Evolutionary conservation across 176 grass and related monocot species (phyloP).

Genomic region (Rhynchospora tenuis): DNA sequence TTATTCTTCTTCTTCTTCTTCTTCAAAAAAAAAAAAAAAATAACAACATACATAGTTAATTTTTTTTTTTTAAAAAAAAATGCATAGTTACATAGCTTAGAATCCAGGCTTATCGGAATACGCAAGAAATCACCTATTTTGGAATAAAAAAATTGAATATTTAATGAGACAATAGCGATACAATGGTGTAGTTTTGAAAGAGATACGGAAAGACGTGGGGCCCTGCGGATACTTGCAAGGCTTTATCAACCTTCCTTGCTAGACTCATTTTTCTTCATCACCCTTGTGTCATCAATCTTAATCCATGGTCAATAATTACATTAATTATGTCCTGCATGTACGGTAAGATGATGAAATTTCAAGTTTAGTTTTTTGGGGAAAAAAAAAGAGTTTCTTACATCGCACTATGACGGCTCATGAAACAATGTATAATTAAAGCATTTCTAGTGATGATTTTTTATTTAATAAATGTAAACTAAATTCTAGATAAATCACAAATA

Average conservation of each 20-base stretch:
- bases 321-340: not conserved
- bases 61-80: no score
- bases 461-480: no score
- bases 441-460: no score
- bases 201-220: not conserved
- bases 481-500: no score
- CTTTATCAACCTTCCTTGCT: not conserved
- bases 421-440: no score
- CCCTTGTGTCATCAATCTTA: not conserved
- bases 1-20: no score
- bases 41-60: no score
- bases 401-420: no score
- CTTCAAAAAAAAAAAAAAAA: no score
- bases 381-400: no score
- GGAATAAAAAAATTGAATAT: not conserved
- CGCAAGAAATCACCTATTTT: not conserved
- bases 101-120: not conserved
- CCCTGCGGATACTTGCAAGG: not conserved
- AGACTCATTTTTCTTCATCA: not conserved
- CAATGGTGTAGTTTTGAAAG: not conserved
- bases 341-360: not conserved
- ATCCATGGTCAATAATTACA: not conserved
- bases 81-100: no score
- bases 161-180: not conserved
- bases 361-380: not conserved